Conservation (phyloP, 106 monocot genomes). For the Iris macrosiphon region DNA sequence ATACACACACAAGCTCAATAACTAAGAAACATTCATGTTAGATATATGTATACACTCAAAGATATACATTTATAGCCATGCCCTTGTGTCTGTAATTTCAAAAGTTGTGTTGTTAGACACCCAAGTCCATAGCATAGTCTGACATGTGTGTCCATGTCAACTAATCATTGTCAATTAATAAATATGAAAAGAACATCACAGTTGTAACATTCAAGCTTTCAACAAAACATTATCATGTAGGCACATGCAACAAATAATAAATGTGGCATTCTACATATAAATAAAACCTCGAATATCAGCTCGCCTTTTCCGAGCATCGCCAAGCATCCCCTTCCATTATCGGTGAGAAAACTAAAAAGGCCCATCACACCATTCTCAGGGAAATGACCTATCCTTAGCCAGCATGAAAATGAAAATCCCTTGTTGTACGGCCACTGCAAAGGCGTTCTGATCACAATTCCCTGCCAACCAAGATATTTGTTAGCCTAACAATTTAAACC, state of each 20-base stretch:
- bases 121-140: no score
- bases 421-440: slow-evolving; percentile 86
- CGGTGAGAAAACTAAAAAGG: slow-evolving; percentile 78
- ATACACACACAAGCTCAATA: no score
- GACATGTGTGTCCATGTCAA: no score
- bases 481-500: neutral
- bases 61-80: no score
- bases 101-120: no score
- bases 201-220: neutral
- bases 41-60: no score
- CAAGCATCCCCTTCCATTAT: slow-evolving; percentile 78
- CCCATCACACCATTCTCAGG: slow-evolving; percentile 75
- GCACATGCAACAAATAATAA: slow-evolving; percentile 4
- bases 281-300: slow-evolving; percentile 80
- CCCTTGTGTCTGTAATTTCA: no score
- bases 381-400: slow-evolving; percentile 83
- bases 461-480: slow-evolving; percentile 38
- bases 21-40: no score
- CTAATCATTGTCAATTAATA: neutral
- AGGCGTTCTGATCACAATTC: slow-evolving; percentile 79
- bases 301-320: slow-evolving; percentile 71
- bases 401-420: slow-evolving; percentile 95
- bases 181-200: no score
- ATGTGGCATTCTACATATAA: neutral
- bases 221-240: slow-evolving; percentile 1